A percentile compares a stretch with the other conserved stretches of the same genome.
Evolutionary conservation across 352 stramenopile species (phyloP).

Genomic region (Globisporangium emineosum): DNA sequence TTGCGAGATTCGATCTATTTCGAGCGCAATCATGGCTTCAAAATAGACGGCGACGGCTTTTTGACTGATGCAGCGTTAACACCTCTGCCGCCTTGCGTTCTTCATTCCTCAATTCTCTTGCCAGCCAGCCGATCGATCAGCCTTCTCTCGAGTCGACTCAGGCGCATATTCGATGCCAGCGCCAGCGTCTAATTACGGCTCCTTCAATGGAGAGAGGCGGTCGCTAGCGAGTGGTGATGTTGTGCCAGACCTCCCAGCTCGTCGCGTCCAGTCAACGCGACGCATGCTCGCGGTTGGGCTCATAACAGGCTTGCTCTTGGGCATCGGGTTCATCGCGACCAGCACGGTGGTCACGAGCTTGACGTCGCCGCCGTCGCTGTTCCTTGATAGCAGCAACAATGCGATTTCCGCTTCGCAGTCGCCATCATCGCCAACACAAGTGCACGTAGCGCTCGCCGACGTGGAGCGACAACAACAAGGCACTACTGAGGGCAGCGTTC

Average conservation of each 20-base stretch:
- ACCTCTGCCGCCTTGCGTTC: not conserved
- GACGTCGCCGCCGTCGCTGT: not conserved
- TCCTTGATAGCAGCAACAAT: not conserved
- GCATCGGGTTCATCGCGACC: not conserved
- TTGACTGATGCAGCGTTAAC: not conserved
- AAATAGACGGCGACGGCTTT: too few relatives aligned
- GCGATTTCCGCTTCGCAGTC: not conserved
- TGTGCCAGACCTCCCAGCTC: not conserved
- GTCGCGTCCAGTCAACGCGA: not conserved
- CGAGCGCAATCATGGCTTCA: too few relatives aligned
- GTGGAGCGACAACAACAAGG: not conserved
- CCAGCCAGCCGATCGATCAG: not conserved
- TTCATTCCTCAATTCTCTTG: not conserved
- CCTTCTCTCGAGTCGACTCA: not conserved
- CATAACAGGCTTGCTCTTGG: not conserved
- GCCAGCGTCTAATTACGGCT: not conserved
- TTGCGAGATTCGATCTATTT: too few relatives aligned
- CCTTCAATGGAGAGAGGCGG: not conserved
- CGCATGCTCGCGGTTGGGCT: conserved; percentile 2
- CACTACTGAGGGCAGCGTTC: not conserved
- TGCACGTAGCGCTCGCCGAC: conserved; percentile 7
- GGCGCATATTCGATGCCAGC: not conserved
- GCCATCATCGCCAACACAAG: conserved; percentile 3
- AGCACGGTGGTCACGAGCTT: not conserved
- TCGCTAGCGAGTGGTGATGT: not conserved